Base-by-base conservation (phyloP, 1,139 yeast species). In the Kodamaea plutei region DNA sequence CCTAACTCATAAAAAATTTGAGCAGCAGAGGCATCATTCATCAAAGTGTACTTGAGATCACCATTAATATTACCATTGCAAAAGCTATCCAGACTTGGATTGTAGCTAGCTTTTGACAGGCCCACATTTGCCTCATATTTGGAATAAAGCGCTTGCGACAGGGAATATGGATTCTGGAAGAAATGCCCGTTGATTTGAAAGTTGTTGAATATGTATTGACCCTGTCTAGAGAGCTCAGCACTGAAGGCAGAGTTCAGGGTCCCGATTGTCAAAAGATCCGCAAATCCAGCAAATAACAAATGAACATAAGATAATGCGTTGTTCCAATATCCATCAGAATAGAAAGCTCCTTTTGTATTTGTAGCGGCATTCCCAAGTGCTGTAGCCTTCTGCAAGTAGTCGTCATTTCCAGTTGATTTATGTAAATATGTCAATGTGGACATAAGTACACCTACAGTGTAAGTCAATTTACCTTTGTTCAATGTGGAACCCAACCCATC, bases 141-240 rank as follows among this genome's bases (percentile, higher is more conserved):
- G 20, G 26, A n/a, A 21, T 28, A 40, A 22, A 40, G 26, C 6
- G 17, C 14, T 8, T 31, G 22, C 9, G 45, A 29, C 13, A 36
- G 38, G 8, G 35, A 27, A 8, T 24, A 23, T 13, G 36, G 31
- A 9, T 16, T 16, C 2, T 34, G 26, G n/a, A 25, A 14, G 30
- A 28, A 38, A 15, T 35, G 31, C 4, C 38, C 41, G 10, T 30
- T 11, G 8, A 20, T 50, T 34, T 57, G 57, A 23, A 45, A 46
- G 30, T 39, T 48, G 9, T 44, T 25, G 28, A 36, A 43, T 16
- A 58, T 39, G 31, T 39, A 52, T 8, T 30, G 29, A 6, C 48
- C 58, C 34, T 60, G 58, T 24, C 44, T 44, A 4, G 28, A 22
- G 1, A 57, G 40, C 29, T 53, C 58, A 2, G 28, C 8, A 15